Conservation (phyloP, 306 rosid species). For the Albizia julibrissin region DNA sequence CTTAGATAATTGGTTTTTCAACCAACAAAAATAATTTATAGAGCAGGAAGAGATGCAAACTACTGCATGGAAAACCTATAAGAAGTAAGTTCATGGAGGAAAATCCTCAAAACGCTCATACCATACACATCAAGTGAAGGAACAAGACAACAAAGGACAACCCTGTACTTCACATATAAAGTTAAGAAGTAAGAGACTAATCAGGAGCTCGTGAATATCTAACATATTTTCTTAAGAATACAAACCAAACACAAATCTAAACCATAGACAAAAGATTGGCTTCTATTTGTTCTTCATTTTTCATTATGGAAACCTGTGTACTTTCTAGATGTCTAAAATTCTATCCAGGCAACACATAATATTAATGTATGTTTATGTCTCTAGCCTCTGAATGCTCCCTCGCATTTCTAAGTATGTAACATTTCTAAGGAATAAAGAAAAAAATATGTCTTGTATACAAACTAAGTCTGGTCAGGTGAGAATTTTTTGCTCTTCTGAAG, state of each 20-base stretch:
- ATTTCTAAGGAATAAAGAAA: not conserved
- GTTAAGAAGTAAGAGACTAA: not conserved
- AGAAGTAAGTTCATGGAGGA: not conserved
- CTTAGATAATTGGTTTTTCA: not conserved
- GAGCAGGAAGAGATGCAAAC: not conserved
- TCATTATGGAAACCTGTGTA: not conserved
- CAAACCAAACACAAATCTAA: not conserved
- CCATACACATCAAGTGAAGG: too few species aligned
- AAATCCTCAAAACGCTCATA: not conserved
- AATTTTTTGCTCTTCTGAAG: too few species aligned
- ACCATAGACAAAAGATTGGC: too few species aligned
- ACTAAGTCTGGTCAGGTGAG: not conserved
- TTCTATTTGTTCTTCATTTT: not conserved
- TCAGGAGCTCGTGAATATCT: not conserved
- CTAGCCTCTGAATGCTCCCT: slow-evolving; percentile 10
- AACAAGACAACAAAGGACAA: not conserved
- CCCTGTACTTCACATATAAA: not conserved
- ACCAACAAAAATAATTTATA: not conserved
- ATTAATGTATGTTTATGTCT: not conserved
- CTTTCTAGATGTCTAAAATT: not conserved
- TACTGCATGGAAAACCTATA: not conserved
- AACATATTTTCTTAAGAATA: not conserved
- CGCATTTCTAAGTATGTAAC: slow-evolving; percentile 2
- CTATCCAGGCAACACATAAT: not conserved
- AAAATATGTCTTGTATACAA: not conserved